Evolutionary conservation across 1,139 yeast genomes (phyloP), one percentile per base, ranked within the genome.

Genomic region (Geotrichum europaeum): DNA sequence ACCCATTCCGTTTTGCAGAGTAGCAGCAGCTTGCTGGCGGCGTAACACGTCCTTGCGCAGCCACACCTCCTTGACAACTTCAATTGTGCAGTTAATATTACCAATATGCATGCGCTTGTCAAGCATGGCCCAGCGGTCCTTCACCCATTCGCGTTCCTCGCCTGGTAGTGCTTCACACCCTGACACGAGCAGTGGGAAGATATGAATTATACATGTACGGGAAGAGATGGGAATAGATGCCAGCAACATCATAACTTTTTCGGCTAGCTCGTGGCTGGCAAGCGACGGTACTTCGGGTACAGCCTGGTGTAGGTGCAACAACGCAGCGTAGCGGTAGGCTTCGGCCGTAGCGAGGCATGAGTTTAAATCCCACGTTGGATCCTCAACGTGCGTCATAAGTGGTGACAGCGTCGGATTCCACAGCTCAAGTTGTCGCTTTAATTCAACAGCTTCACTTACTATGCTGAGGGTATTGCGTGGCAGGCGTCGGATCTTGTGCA

Each of bases 31-130:
- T 60, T 62, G 57, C 40, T 57, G 56, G 30, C 59, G 64, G 40
- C 57, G 60, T 30, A 57, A 45, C 32, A 76, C 76, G 65, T 84
- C 87, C 63, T 83, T 83, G 22, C 89, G 73, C 56, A 79, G 75
- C 89, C 90, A 85, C 4, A 84, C 89, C 68, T 85, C 89, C 63
- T 82, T 81, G 40, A 85, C 86, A n/a, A 85, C 86, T 65, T 85
- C 89, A 60, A 82, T 75, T 0, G 89, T 84, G 49, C 86, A 75
- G 66, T 84, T 87, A 36, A 85, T 81, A 63, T 84, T 85, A 0
- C 89, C 88, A 57, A 85, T 78, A 83, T 86, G 82, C 77, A 85
- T 76, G 67, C 78, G 78, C 22, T 80, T 77, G 20, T 81, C 73
- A 7, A 85, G 72, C n/a, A 80, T 66, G 4, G 73, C 75, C 89